phyloP scores from a whole-genome alignment of 495 filamentous ascomycete species.

The Annulohypoxylon stygium region DNA sequence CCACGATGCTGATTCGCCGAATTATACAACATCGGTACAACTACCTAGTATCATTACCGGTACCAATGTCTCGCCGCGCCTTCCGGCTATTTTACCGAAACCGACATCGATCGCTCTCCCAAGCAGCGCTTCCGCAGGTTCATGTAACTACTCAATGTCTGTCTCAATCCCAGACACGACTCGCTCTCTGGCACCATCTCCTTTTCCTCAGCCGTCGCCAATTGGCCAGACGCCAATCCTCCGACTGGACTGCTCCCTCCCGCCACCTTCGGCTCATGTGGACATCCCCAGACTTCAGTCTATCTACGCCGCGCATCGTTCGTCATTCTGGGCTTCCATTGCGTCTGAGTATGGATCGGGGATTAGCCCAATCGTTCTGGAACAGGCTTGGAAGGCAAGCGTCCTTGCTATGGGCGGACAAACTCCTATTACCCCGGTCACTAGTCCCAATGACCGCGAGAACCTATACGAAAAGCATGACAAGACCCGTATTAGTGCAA shows the following conservation, averaged over 20 bases:
- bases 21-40: constrained; percentile 53
- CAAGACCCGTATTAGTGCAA: constrained; percentile 67
- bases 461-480: constrained; percentile 56
- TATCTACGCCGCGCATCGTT: constrained; percentile 76
- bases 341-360: constrained; percentile 76
- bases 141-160: constrained; percentile 52
- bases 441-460: constrained; percentile 59
- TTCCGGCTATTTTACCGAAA: constrained; percentile 72
- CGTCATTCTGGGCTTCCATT: constrained; percentile 78
- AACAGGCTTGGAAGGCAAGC: constrained; percentile 75
- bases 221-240: constrained; percentile 47
- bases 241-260: constrained; percentile 66
- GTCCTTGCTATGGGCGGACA: constrained; percentile 47
- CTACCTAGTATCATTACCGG: constrained; percentile 61
- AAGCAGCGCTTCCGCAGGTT: constrained; percentile 50
- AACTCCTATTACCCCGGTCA: constrained; percentile 61
- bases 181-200: constrained; percentile 44
- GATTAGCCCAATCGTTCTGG: constrained; percentile 72
- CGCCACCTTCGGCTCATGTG: constrained; percentile 59
- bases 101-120: constrained; percentile 64
- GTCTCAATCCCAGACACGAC: constrained; percentile 52
- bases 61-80: constrained; percentile 58
- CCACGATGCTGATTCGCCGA: constrained; percentile 55
- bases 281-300: constrained; percentile 76
- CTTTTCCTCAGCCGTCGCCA: constrained; percentile 43